Evolutionary conservation across 768 basidiomycete genomes (phyloP), one percentile per base, ranked within the genome.

Genomic region (Tephrocybe sp.): DNA sequence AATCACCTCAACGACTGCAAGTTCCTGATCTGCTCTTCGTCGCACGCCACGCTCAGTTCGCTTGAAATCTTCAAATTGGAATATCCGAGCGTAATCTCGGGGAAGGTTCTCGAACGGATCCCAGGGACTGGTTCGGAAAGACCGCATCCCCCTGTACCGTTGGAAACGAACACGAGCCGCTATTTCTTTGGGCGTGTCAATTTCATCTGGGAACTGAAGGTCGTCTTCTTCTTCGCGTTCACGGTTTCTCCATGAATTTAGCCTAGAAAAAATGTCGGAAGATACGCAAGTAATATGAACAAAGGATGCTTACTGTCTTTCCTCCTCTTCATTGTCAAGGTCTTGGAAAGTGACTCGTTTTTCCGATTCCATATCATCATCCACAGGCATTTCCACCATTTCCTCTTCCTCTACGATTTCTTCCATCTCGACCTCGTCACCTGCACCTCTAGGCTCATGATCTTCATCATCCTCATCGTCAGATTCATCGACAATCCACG

Each of bases 71-170:
- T 98, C 94, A 62, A 98, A 97, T 65, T 94, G 91, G 71, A 98
- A 99, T 59, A 98, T 96, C 36, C 88, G 80, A 2, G 88, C 92
- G 62, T 98, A 98, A 64, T 99, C 94, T 44, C 86, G 71, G 11
- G 96, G 96, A 10, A 99, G 75, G 62, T 95, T 95, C 69, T 99
- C 96, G 60, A 88, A 98, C 7, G 96, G 86, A 65, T 98, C 97
- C 97, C 96, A 99, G 33, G 91, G 92, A 64, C 91, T 94, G 5
- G 96, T 98, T 33, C 96, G 75, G 77, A 99, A 91, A 12, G 90
- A 93, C 41, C 84, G 84, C 70, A 99, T 67, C 7, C 96, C 96
- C 51, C 96, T 84, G 66, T 85, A 99, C 42, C 95, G 81, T 61
- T 92, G 91, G 72, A 98, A 98, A 10, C 97, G 83, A 9, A 77